Evolutionary conservation across 352 stramenopile genomes (phyloP).

Genomic region (Phytophthora sp.): DNA sequence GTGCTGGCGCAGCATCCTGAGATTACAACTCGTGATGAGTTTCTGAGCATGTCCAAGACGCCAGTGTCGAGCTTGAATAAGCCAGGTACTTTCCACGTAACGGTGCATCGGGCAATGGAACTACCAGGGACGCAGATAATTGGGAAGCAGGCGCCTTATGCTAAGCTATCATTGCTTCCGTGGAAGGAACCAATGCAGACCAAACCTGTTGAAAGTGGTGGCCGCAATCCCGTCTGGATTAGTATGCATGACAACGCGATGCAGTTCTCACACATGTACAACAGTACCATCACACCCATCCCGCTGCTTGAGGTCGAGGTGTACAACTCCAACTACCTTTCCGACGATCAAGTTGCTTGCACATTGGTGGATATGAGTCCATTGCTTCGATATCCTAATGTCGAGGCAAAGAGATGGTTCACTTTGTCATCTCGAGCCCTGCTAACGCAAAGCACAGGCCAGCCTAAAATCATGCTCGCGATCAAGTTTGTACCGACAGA

Average conservation of each 20-base stretch:
- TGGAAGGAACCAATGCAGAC: slow-evolving; percentile 89
- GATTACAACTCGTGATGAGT: slow-evolving; percentile 59
- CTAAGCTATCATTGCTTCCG: slow-evolving; percentile 74
- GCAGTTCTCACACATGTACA: slow-evolving; percentile 90
- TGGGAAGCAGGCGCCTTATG: slow-evolving; percentile 73
- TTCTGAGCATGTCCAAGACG: slow-evolving; percentile 54
- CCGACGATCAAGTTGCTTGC: slow-evolving; percentile 82
- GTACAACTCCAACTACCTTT: slow-evolving; percentile 86
- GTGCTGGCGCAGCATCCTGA: slow-evolving; percentile 64
- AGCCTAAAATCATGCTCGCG: slow-evolving; percentile 71
- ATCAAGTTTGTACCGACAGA: slow-evolving; percentile 83
- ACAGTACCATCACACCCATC: slow-evolving; percentile 87
- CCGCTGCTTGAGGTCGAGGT: slow-evolving; percentile 85
- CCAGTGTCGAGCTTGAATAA: slow-evolving; percentile 61
- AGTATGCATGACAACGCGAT: slow-evolving; percentile 78
- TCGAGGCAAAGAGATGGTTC: slow-evolving; percentile 82
- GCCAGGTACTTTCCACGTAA: slow-evolving; percentile 78
- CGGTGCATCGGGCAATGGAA: slow-evolving; percentile 76
- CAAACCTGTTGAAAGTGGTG: slow-evolving; percentile 74
- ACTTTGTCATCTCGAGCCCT: slow-evolving; percentile 71
- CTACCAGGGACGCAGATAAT: slow-evolving; percentile 68
- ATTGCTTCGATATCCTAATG: slow-evolving; percentile 73
- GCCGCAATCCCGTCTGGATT: slow-evolving; percentile 77
- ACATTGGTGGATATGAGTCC: slow-evolving; percentile 84
- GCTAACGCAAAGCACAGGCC: slow-evolving; percentile 50